Percentiles rank a stretch among this genome's conserved stretches.
These are phyloP conservation scores for Kitagawia praeruptora DNA, from an alignment of 129 eudicot species.

Conservation along the genomic window DNA sequence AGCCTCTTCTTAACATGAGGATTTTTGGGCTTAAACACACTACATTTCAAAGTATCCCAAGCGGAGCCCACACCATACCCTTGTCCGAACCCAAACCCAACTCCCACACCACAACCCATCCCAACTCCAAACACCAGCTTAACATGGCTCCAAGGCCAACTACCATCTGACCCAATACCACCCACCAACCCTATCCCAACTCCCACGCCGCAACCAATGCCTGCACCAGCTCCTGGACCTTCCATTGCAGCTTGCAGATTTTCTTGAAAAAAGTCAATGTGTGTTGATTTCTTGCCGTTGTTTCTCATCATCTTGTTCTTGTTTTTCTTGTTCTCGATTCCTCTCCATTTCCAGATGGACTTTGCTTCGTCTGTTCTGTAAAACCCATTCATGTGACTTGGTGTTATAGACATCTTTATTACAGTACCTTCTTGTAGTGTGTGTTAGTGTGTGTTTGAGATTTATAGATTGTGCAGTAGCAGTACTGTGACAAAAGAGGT, in stretches of 20 bases:
- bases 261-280: constrained; percentile 41
- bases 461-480: no score
- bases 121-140: constrained; percentile 70
- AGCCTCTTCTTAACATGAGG: constrained; percentile 31
- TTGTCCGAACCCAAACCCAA: constrained; percentile 70
- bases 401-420: neutral
- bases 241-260: constrained; percentile 31
- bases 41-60: constrained; percentile 34
- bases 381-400: constrained; percentile 23
- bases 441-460: neutral
- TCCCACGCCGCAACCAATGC: constrained; percentile 81
- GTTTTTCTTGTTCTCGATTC: constrained; percentile 22
- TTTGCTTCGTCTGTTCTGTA: constrained; percentile 13
- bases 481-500: neutral
- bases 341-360: constrained; percentile 52
- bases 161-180: constrained; percentile 48
- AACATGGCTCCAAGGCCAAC: constrained; percentile 55
- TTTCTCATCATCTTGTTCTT: constrained; percentile 8
- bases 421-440: neutral
- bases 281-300: constrained; percentile 24
- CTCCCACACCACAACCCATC: constrained; percentile 69
- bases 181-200: constrained; percentile 73
- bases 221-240: constrained; percentile 82
- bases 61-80: constrained; percentile 62
- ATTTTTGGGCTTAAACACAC: constrained; percentile 20